Percentiles rank a stretch among this genome's conserved stretches.
These are phyloP conservation scores for Ascoidea tarda DNA, from an alignment of 805 yeast species.

Conservation along the genomic window DNA sequence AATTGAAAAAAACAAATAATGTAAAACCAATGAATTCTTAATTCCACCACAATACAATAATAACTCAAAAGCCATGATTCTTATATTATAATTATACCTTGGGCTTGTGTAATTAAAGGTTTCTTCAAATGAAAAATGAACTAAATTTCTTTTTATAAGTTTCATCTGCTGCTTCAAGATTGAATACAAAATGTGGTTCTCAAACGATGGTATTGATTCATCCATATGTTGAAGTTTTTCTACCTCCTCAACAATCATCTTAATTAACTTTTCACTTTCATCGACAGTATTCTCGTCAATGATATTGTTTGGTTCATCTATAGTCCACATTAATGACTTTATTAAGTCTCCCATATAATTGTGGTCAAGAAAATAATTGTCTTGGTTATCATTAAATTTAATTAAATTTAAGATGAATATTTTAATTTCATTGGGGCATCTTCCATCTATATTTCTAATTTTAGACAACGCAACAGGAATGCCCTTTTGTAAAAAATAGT, in stretches of 20 bases:
- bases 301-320: constrained; percentile 17
- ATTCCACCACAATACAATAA: constrained; percentile 66
- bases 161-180: constrained; percentile 46
- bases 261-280: constrained; percentile 16
- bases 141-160: constrained; percentile 41
- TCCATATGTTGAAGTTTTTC: constrained; percentile 74
- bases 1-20: constrained; percentile 44
- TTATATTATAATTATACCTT: constrained; percentile 31
- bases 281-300: constrained; percentile 12
- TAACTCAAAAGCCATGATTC: constrained; percentile 59
- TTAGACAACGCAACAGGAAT: constrained; percentile 48
- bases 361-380: constrained; percentile 63
- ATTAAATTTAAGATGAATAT: constrained; percentile 55
- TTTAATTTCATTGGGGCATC: constrained; percentile 44
- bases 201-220: constrained; percentile 72
- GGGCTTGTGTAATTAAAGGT: constrained; percentile 37
- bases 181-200: constrained; percentile 35
- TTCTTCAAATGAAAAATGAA: constrained; percentile 37
- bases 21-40: constrained; percentile 43
- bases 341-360: constrained; percentile 49
- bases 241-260: constrained; percentile 32
- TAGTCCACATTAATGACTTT: constrained; percentile 28
- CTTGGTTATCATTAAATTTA: constrained; percentile 75
- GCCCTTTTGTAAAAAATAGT: constrained; percentile 55
- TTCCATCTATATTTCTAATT: constrained; percentile 49